Evolutionary conservation across 2,329 filamentous ascomycete genomes (phyloP), one percentile per base, ranked within the genome.

Genomic region (Aspergillus flavus): DNA sequence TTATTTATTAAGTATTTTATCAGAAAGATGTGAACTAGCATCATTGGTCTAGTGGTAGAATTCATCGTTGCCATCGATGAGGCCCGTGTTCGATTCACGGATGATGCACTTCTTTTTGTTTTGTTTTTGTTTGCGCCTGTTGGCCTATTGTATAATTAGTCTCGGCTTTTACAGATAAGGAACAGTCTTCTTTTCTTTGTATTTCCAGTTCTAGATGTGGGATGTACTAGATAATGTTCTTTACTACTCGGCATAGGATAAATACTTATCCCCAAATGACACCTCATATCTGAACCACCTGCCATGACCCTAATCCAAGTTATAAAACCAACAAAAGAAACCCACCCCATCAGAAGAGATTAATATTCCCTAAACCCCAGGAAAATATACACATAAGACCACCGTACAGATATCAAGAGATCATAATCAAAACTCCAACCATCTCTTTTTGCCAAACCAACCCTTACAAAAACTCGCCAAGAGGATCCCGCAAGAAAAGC

Each of bases 81-180:
- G 78, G 77, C 78, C 77, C 77, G 78, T 77, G 78, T 80, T 80
- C 78, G 78, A 80, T 80, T 80, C 78, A 77, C 78, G 78, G 77
- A 78, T 78, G 74, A 75, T 76, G 74, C 73, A 75, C 3, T 34
- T 14, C n/a, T 65, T 62, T 55, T 61, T 41, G 4, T 48, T 57
- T 64, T 58, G 46, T 52, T 14, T 28, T 62, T 58, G 41, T 53
- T 57, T 32, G 16, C 43, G 9, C 10, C 9, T 11, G 2, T 50
- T 3, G 6, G n/a, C 10, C 26, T 32, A 34, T 3, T 34, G 11
- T 3, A 30, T 9, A 21, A 36, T 36, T 1, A 5, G 11, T 5
- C 12, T 36, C 34, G 34, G 5, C 5, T 14, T 36, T 16, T 36
- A 16, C 34, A 7, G 14, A 36, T 7, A 6, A 2, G 2, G 34